Evolutionary conservation across 2,329 filamentous ascomycete species (phyloP), one percentile per base, ranked within the genome.

Genomic region (Colletotrichum abscissum): DNA sequence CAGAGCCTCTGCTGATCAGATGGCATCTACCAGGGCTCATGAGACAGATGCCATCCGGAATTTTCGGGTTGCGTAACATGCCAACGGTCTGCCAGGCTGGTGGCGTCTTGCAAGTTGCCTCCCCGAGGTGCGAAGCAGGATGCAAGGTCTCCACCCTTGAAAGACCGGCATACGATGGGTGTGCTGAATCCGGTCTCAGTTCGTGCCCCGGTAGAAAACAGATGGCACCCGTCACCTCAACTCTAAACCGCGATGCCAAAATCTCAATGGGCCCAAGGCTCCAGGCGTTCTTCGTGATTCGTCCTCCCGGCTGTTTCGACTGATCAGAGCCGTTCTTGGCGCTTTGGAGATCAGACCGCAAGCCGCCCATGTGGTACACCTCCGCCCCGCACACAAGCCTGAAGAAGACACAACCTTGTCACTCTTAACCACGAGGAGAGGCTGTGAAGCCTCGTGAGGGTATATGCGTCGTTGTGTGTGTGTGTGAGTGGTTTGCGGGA

Each of bases 261-360:
- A 5, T 30, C 22, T 16, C 16, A 33, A 33, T 33, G 30, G 30
- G 8, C 38, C 46, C 46, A 30, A 19, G 5, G 56, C 60, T 33
- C 49, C 46, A 65, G 22, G n/a, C 12, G 60, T 59, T n/a, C 35
- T 16, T 62, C 35, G 26, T 57, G 55, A 57, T 62, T 73, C 22
- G 67, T 46, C 24, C 24, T 24, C 57, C 57, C 67, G 71, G 71
- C 59, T 66, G 67, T 70, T 71, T 73, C 71, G 67, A 66, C 71
- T 71, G 67, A 73, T 70, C 60, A 71, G 62, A 62, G 67, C 71
- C 71, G 71, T 71, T 52, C 67, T 73, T 73, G 71, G 71, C 71
- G 24, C 11, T 46, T 62, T 35, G 26, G 7, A 63, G 67, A 71
- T 71, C 67, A 66, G 71, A 73, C 62, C 46, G 67, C 56, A 71